phyloP scores from a whole-genome alignment of 2,329 filamentous ascomycete species.

The Hypoxylon sp. region DNA sequence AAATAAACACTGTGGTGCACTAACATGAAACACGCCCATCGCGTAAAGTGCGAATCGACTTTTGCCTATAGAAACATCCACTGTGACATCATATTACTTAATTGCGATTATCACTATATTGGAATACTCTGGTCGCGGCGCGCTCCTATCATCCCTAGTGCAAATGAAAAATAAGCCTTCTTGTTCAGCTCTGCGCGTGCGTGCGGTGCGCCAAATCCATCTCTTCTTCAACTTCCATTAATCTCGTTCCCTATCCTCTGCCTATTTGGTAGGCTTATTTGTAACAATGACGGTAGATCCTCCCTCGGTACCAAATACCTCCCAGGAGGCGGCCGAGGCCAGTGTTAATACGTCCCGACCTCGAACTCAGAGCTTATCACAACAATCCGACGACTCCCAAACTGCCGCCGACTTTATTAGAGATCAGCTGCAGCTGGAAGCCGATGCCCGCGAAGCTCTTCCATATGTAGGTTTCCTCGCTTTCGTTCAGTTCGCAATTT shows the following conservation, averaged over 20 bases:
- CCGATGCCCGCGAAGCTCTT: conserved; percentile 93
- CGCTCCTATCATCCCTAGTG: conserved; percentile 17
- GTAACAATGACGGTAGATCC: conserved; percentile 55
- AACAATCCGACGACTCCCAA: conserved; percentile 72
- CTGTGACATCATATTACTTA: conserved; percentile 40
- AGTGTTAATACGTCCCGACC: conserved; percentile 46
- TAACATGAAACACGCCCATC: background rate
- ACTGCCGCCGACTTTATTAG: conserved; percentile 88
- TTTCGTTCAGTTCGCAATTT: conserved; percentile 31
- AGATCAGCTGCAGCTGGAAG: conserved; percentile 90
- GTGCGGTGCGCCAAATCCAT: conserved; percentile 5
- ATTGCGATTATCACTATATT: conserved; percentile 11
- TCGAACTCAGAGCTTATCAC: conserved; percentile 73
- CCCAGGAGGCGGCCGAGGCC: conserved; percentile 48
- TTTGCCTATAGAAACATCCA: conserved; percentile 7
- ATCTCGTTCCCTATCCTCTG: conserved; percentile 1
- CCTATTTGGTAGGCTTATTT: background rate
- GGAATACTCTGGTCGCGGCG: conserved; percentile 20
- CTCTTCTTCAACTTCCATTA: conserved; percentile 4
- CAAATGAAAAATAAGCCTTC: background rate
- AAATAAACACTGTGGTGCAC: background rate
- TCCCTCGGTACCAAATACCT: conserved; percentile 50
- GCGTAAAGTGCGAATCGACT: conserved; percentile 15
- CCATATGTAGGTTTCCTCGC: conserved; percentile 79
- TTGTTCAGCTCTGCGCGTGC: conserved; percentile 4